phyloP scores from a whole-genome alignment of 768 basidiomycete species.

The Boletus pseudopeckii region DNA sequence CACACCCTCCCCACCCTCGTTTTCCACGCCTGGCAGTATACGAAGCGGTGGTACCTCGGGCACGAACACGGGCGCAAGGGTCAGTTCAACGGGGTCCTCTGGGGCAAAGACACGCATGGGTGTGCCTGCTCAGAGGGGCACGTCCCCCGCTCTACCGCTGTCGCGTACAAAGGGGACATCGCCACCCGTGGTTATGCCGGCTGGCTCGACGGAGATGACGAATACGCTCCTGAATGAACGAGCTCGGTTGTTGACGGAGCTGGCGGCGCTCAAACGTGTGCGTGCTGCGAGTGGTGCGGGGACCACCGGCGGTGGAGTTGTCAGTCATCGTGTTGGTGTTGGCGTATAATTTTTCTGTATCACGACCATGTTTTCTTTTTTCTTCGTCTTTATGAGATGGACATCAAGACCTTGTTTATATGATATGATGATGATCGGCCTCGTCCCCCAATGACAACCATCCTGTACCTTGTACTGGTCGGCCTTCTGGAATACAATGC shows the following conservation, averaged over 20 bases:
- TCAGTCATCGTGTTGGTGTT: slow-evolving; percentile 6
- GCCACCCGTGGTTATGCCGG: background rate
- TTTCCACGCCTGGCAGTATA: background rate
- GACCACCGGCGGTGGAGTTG: background rate
- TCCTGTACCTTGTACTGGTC: too few species aligned
- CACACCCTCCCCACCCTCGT: slow-evolving; percentile 10
- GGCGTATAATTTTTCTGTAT: slow-evolving; percentile 2
- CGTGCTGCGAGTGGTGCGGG: slow-evolving; percentile 9
- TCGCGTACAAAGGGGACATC: background rate
- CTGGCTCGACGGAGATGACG: slow-evolving; percentile 40
- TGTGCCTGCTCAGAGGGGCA: background rate
- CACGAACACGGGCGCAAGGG: background rate
- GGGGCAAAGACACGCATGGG: background rate
- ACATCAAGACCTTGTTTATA: too few species aligned
- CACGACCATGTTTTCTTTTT: background rate
- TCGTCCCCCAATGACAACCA: too few species aligned
- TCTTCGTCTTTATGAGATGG: background rate
- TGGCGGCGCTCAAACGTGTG: slow-evolving; percentile 43
- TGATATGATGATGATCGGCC: too few species aligned
- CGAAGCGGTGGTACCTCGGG: background rate
- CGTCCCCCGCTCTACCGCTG: background rate
- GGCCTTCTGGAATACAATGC: too few species aligned
- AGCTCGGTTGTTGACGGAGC: slow-evolving; percentile 50
- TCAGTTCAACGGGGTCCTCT: background rate
- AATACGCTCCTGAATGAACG: slow-evolving; percentile 55